Conservation (phyloP, 163 green algal genomes). For the Trebouxia gelatinosa region DNA sequence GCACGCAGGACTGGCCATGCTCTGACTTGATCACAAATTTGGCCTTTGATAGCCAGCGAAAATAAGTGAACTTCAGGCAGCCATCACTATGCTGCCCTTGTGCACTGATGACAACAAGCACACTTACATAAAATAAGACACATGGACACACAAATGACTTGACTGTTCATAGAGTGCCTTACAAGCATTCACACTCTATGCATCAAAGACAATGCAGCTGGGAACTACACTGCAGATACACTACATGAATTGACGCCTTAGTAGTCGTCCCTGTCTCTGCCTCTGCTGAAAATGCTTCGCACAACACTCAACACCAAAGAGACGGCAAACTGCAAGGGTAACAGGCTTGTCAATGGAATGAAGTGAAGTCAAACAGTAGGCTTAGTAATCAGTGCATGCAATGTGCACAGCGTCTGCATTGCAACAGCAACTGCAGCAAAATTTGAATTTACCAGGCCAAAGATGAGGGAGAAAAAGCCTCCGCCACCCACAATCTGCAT, state of each 20-base stretch:
- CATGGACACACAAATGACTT: background rate
- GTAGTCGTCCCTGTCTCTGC: constrained; percentile 7
- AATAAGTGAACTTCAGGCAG: too few species aligned
- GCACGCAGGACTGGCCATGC: too few species aligned
- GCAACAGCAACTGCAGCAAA: background rate
- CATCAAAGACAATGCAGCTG: too few species aligned
- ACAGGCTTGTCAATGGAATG: too few species aligned
- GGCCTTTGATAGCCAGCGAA: too few species aligned
- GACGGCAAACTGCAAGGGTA: constrained; percentile 23
- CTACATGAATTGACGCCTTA: background rate
- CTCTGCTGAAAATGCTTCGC: background rate
- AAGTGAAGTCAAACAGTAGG: background rate
- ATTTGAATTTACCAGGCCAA: constrained; percentile 31
- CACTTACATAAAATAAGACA: background rate
- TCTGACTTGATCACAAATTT: background rate
- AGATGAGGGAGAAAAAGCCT: constrained; percentile 15
- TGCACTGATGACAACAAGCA: background rate
- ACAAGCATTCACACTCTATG: too few species aligned
- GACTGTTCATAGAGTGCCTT: background rate
- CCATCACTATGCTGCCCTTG: background rate
- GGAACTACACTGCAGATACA: background rate
- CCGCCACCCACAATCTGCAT: constrained; percentile 19
- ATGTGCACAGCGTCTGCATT: background rate
- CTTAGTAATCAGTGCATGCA: background rate
- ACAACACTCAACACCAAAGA: constrained; percentile 4